Evolutionary conservation across 208 protist genomes (phyloP).

Genomic region (Phytomonas sp.): DNA sequence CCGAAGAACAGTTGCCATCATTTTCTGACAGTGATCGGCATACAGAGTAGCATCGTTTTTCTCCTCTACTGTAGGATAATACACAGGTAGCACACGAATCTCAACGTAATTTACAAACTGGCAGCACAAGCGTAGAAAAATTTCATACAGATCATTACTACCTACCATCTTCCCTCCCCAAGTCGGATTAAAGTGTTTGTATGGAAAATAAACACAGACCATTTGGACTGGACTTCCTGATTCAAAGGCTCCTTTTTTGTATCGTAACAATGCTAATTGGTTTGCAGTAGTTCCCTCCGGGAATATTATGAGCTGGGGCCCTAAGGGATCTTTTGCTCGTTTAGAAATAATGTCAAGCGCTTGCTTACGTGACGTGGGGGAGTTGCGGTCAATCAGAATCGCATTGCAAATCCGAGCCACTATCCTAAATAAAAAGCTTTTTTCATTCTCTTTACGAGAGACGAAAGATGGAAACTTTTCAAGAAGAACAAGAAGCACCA

Average conservation of each 20-base stretch:
- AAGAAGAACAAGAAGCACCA: constrained; percentile 51
- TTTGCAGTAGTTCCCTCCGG: constrained; percentile 85
- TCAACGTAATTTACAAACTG: constrained; percentile 85
- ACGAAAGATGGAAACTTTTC: constrained; percentile 71
- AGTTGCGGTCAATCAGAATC: constrained; percentile 72
- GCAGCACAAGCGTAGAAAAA: constrained; percentile 58
- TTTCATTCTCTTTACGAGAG: constrained; percentile 62
- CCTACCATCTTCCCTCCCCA: constrained; percentile 71
- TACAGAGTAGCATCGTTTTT: constrained; percentile 56
- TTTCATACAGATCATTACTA: constrained; percentile 53
- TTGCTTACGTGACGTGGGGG: constrained; percentile 37
- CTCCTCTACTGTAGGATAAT: constrained; percentile 81
- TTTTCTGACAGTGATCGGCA: constrained; percentile 73
- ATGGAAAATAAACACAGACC: constrained; percentile 76
- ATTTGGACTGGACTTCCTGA: constrained; percentile 81
- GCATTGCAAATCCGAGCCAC: constrained; percentile 36
- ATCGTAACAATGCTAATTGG: constrained; percentile 66
- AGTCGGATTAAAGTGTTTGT: constrained; percentile 81
- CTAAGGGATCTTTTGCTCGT: constrained; percentile 42
- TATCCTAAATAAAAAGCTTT: constrained; percentile 47
- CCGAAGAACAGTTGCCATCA: constrained; percentile 68
- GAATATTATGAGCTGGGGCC: constrained; percentile 76
- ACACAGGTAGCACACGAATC: constrained; percentile 72
- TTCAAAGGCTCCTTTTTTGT: constrained; percentile 83
- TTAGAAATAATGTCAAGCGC: constrained; percentile 41